These are phyloP conservation scores for Pichia sp. DNA, from an alignment of 1,139 yeast genomes.

Conservation along the genomic window DNA sequence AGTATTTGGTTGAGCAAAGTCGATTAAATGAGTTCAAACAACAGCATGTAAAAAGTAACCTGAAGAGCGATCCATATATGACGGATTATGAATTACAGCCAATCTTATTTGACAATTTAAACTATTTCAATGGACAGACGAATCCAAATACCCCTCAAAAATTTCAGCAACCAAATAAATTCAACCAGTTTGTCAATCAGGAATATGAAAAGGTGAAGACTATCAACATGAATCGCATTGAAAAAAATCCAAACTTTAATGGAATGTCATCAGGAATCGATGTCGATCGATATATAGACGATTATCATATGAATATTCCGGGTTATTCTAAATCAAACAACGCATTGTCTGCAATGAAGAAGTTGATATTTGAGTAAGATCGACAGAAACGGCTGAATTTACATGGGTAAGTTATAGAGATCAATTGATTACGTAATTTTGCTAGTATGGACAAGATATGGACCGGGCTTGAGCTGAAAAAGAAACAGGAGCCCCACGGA, in stretches of 20 bases:
- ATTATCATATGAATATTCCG: too few relatives aligned
- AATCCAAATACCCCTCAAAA: too few relatives aligned
- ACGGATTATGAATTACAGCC: neutral
- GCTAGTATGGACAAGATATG: too few relatives aligned
- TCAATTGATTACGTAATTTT: too few relatives aligned
- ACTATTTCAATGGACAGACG: too few relatives aligned
- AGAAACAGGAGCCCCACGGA: too few relatives aligned
- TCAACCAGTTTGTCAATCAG: neutral
- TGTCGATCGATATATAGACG: too few relatives aligned
- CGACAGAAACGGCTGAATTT: neutral
- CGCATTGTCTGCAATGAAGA: neutral
- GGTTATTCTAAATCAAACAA: neutral
- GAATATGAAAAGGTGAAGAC: conserved; percentile 3
- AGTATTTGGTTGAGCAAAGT: conserved; percentile 1
- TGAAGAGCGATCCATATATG: conserved; percentile 10
- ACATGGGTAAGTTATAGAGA: neutral
- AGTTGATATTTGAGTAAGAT: neutral
- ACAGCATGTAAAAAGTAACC: conserved; percentile 3
- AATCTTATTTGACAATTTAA: too few relatives aligned
- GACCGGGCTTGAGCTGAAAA: too few relatives aligned
- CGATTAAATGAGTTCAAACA: conserved; percentile 2
- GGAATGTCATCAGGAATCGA: neutral
- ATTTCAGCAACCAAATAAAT: too few relatives aligned
- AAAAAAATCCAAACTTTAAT: too few relatives aligned
- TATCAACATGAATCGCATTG: conserved; percentile 3